Base-by-base conservation (phyloP, 768 basidiomycete species). In the Russula sp. region DNA sequence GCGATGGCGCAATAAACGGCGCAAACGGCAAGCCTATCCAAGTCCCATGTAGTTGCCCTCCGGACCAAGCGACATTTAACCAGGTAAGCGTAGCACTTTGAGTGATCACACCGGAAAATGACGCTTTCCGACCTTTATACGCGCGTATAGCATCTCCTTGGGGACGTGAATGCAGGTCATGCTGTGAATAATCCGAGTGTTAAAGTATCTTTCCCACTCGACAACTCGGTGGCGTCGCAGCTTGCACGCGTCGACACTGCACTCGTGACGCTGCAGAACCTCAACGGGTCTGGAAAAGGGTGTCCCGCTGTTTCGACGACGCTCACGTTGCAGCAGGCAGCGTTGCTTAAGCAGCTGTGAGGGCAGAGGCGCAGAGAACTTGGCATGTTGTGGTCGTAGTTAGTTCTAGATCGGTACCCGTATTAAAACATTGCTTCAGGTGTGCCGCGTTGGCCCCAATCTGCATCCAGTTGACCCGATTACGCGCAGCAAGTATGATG, bases 191-290 rank as follows among this genome's bases (percentile, higher is more conserved):
- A 90, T 72, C 84, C 88, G 11, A 71, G 76, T 1, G 77, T 89
- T 48, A 59, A 72, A 18, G 75, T 89, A 2, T 78, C 80, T 16
- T 92, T 88, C 80, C 89, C 88, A 2, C 81, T 81, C 1, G 86
- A 84, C 68, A 75, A 78, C 67, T 83, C 82, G 7, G 79, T 76
- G 61, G 74, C 72, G 9, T 82, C 83, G 53, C 78, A 84, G 70
- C 73, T 81, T 51, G 77, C 84, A 0, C 84, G 89, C 36, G 76
- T 90, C 63, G 75, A 83, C 53, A 80, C 87, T 30, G 80, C 83
- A 6, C 70, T 84, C 13, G 80, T 88, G 42, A 86, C 89, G 7
- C 76, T 90, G n/a, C 89, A 91, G 76, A 91, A 90, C 73, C 72
- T 90, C 48, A 76, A 79, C 55, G 89, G 88, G 1, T 78, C 85